A percentile compares a stretch with the other conserved stretches of the same genome.
phyloP scores from a whole-genome alignment of 192 early-diverging fungal species.

The Chytriomyces sp. region DNA sequence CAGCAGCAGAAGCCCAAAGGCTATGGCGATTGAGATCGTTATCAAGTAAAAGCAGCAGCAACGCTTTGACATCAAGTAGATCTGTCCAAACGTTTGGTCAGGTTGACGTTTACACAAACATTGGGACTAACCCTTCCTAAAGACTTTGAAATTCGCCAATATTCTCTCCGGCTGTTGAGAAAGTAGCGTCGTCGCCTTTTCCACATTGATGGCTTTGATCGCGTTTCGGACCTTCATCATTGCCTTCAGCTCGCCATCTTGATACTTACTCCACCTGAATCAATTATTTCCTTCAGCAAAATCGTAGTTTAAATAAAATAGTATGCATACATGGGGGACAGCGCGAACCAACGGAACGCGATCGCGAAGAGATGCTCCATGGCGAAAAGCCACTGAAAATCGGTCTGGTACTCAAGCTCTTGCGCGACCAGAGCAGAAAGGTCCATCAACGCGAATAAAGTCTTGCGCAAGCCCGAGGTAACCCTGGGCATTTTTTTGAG shows the following conservation, averaged over 20 bases:
- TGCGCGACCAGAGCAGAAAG: conserved; percentile 75
- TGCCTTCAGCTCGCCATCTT: conserved; percentile 34
- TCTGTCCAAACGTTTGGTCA: neutral
- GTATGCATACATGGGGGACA: conserved; percentile 60
- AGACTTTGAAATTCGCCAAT: conserved; percentile 8
- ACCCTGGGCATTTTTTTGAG: neutral
- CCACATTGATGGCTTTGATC: conserved; percentile 37
- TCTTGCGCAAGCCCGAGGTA: conserved; percentile 52
- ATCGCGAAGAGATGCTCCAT: conserved; percentile 63
- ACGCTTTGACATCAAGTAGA: conserved; percentile 46
- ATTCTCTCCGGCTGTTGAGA: conserved; percentile 13
- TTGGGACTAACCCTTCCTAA: conserved; percentile 9
- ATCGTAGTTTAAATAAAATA: neutral
- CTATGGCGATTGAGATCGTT: conserved; percentile 83
- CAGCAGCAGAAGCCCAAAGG: conserved; percentile 78
- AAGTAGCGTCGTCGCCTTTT: conserved; percentile 23
- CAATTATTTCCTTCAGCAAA: neutral
- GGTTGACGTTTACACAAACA: neutral
- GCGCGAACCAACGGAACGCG: conserved; percentile 83
- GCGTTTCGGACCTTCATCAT: conserved; percentile 34
- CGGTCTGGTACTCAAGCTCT: conserved; percentile 65
- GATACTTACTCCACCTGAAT: conserved; percentile 17
- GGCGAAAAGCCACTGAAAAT: conserved; percentile 68
- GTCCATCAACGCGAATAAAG: conserved; percentile 75
- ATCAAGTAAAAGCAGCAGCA: conserved; percentile 84